phyloP scores from a whole-genome alignment of 2,329 filamentous ascomycete species.

The Trichoderma arundinaceum region DNA sequence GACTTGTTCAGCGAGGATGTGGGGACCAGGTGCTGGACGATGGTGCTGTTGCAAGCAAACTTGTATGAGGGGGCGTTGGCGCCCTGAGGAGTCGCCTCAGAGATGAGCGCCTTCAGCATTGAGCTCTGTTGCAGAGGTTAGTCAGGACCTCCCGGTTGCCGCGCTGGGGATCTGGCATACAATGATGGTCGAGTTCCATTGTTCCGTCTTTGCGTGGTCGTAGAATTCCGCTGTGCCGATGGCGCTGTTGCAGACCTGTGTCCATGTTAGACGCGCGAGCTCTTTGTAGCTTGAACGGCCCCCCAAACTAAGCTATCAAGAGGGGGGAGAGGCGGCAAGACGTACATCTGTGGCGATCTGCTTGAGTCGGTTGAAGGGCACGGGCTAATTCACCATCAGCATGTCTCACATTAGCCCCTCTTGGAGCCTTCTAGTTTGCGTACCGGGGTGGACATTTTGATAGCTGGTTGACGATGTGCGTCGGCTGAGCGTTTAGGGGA shows the following conservation, averaged over 20 bases:
- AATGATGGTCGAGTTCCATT: constrained; percentile 94
- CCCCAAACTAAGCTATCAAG: too few relatives aligned
- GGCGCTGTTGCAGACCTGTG: constrained; percentile 76
- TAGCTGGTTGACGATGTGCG: constrained; percentile 31
- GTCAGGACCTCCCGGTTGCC: constrained; percentile 29
- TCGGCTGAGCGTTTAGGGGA: constrained; percentile 15
- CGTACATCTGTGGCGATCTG: constrained; percentile 85
- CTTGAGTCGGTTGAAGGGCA: constrained; percentile 76
- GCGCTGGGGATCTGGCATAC: constrained; percentile 56
- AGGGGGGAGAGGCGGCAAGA: constrained; percentile 32
- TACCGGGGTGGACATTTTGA: constrained; percentile 50
- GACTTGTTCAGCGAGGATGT: constrained; percentile 68
- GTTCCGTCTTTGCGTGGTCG: constrained; percentile 81
- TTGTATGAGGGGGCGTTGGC: constrained; percentile 74
- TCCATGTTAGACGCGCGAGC: constrained; percentile 12
- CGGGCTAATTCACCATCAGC: constrained; percentile 62
- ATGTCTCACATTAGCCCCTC: constrained; percentile 20
- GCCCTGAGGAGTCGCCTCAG: constrained; percentile 68
- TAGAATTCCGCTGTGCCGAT: constrained; percentile 79
- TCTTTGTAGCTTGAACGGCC: neutral
- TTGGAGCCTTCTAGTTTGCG: constrained; percentile 17
- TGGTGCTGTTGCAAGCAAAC: constrained; percentile 96
- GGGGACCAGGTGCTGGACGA: constrained; percentile 88
- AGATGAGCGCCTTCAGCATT: constrained; percentile 78
- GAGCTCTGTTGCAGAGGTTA: constrained; percentile 61